phyloP scores from a whole-genome alignment of 371 early-diverging fungal genomes.

The Mortierella sp. region DNA sequence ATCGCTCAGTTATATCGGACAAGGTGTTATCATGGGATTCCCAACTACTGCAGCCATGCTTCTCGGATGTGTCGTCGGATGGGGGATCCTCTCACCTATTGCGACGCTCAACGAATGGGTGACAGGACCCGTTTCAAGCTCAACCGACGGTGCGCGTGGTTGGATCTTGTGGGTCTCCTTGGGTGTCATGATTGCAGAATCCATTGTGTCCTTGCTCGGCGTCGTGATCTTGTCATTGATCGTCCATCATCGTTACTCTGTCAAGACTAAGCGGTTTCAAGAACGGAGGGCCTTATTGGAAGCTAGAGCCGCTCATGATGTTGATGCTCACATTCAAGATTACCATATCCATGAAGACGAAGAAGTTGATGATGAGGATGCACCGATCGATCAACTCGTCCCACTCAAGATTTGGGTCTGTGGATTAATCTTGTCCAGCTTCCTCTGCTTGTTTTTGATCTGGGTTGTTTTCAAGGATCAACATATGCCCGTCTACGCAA shows the following conservation, averaged over 20 bases:
- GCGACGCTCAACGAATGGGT: constrained; percentile 82
- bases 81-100: constrained; percentile 84
- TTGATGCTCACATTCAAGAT: constrained; percentile 4
- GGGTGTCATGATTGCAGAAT: constrained; percentile 87
- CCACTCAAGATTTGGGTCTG: constrained; percentile 67
- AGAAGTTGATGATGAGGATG: constrained; percentile 59
- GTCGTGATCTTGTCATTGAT: constrained; percentile 61
- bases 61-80: constrained; percentile 80
- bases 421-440: constrained; percentile 70
- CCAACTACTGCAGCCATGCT: constrained; percentile 82
- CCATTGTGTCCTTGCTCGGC: constrained; percentile 72
- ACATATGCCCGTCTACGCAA: constrained; percentile 60
- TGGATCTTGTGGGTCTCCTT: constrained; percentile 90
- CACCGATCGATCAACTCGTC: constrained; percentile 61
- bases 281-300: constrained; percentile 25
- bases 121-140: constrained; percentile 78
- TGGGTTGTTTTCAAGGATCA: constrained; percentile 69
- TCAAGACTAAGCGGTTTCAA: constrained; percentile 15
- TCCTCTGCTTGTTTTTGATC: constrained; percentile 71
- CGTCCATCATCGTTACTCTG: constrained; percentile 23
- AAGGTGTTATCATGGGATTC: constrained; percentile 89
- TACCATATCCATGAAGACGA: constrained; percentile 7
- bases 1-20: constrained; percentile 83
- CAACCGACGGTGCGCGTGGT: constrained; percentile 80
- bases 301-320: constrained; percentile 12